Conservation (phyloP, 352 stramenopile genomes). For the Elongisporangium prolatum region DNA sequence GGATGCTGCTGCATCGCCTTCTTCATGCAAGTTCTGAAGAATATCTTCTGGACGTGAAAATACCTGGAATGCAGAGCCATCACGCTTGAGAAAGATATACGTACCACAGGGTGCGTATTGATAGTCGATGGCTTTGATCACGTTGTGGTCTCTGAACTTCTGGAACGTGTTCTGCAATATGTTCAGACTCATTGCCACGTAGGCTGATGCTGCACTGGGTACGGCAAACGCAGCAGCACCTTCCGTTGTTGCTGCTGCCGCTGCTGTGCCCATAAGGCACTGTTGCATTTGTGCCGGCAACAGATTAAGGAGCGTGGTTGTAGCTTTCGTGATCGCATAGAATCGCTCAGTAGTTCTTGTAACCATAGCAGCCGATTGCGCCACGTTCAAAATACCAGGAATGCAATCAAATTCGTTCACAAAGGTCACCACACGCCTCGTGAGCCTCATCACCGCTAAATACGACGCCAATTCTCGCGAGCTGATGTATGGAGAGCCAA, state of each 20-base stretch:
- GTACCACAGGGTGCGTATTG: constrained; percentile 72
- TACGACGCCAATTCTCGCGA: constrained; percentile 40
- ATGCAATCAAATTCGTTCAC: constrained; percentile 88
- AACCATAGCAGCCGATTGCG: constrained; percentile 67
- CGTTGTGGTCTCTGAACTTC: constrained; percentile 69
- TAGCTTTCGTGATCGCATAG: constrained; percentile 78
- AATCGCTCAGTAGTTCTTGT: constrained; percentile 78
- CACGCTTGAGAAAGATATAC: constrained; percentile 76
- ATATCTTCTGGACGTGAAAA: constrained; percentile 39
- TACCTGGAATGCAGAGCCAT: constrained; percentile 41
- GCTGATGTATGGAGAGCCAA: constrained; percentile 72
- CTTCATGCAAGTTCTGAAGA: constrained; percentile 30
- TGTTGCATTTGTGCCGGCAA: constrained; percentile 73
- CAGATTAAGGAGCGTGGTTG: constrained; percentile 63
- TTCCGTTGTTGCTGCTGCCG: background rate
- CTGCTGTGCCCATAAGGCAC: constrained; percentile 28
- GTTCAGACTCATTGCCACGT: constrained; percentile 73
- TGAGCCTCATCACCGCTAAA: constrained; percentile 43
- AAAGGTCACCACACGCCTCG: constrained; percentile 59
- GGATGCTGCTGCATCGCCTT: constrained; percentile 41
- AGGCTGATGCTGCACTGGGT: constrained; percentile 52
- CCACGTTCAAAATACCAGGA: constrained; percentile 77
- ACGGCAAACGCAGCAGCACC: constrained; percentile 2
- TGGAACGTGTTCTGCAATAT: constrained; percentile 81
- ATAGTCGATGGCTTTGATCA: constrained; percentile 74